These are phyloP conservation scores for Chlorociboria aeruginascens DNA, from an alignment of 495 filamentous ascomycete genomes.

Conservation along the genomic window DNA sequence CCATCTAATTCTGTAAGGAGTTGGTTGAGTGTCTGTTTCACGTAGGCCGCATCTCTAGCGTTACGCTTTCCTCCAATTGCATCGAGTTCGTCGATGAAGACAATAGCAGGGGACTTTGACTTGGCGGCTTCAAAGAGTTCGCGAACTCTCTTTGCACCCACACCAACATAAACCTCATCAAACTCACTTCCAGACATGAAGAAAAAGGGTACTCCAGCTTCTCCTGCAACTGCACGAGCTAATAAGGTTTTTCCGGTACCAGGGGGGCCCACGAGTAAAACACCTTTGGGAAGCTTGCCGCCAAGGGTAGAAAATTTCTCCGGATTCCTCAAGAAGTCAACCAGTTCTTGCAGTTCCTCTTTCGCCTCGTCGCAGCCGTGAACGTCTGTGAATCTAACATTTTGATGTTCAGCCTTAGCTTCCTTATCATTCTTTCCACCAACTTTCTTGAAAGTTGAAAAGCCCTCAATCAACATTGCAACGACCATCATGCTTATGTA, in stretches of 20 bases:
- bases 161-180: conserved; percentile 95
- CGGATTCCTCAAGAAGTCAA: conserved; percentile 89
- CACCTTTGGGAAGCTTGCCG: conserved; percentile 93
- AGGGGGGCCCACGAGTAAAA: conserved; percentile 87
- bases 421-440: conserved; percentile 58
- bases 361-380: conserved; percentile 98
- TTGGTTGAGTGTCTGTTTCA: conserved; percentile 95
- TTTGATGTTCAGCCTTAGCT: conserved; percentile 83
- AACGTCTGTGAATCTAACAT: conserved; percentile 81
- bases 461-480: conserved; percentile 66
- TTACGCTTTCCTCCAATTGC: conserved; percentile 92
- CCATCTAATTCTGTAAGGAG: conserved; percentile 96
- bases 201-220: conserved; percentile 97
- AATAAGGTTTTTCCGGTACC: conserved; percentile 98
- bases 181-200: conserved; percentile 99
- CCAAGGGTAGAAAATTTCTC: conserved; percentile 84
- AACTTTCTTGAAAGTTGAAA: conserved; percentile 67
- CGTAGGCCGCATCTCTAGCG: conserved; percentile 87
- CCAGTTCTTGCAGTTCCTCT: conserved; percentile 92
- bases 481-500: conserved; percentile 66
- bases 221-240: conserved; percentile 89
- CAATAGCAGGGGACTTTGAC: conserved; percentile 82
- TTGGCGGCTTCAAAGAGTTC: conserved; percentile 88
- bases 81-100: conserved; percentile 97
- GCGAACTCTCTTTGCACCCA: conserved; percentile 93